Base-by-base conservation (phyloP, 306 rosid species). In the Quercus robur region DNA sequence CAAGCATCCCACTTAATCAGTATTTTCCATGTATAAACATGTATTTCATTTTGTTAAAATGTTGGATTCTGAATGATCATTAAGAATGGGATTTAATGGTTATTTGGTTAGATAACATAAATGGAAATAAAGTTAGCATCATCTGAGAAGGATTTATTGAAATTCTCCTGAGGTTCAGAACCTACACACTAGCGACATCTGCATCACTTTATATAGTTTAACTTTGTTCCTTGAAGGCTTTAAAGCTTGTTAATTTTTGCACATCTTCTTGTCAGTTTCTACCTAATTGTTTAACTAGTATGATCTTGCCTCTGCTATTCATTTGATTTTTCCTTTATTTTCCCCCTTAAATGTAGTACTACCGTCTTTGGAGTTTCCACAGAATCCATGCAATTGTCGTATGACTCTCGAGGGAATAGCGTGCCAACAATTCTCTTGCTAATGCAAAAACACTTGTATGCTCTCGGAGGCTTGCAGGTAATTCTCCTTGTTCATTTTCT, bases 361-460 rank as follows among this genome's bases (percentile, higher is more conserved):
- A 90, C 97, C 61, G 95, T 92, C 78, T 92, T 94, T 59, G 99
- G 97, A 78, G 99, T 92, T 84, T 94, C 99, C 31, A 91, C 97
- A 52, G 97, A 94, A 75, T 94, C 99, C 66, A 94, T 94, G 97
- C 94, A 92, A 72, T 80, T 92, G 84, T 90, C 97, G 0, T 93
- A 86, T 81, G 99, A 94, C 78, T 76, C 94, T 14, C 91, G 97
- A 86, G 99, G 99, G 85, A 94, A 91, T 79, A 92, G 92, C 68
- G 97, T 94, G 78, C 99, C 99, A 1, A 87, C 97, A 5, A 94
- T 94, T 88, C 97, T 94, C 71, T 84, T 92, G 79, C 88, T 86
- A 64, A 92, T 94, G 95, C 99, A 94, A 77, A 89, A 82, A 58
- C 85, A 85, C 75, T 80, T 94, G 54, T 94, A 92, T 84, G 77